These are phyloP conservation scores for Multifurca ochricompacta DNA, from an alignment of 768 basidiomycete species.

Conservation along the genomic window DNA sequence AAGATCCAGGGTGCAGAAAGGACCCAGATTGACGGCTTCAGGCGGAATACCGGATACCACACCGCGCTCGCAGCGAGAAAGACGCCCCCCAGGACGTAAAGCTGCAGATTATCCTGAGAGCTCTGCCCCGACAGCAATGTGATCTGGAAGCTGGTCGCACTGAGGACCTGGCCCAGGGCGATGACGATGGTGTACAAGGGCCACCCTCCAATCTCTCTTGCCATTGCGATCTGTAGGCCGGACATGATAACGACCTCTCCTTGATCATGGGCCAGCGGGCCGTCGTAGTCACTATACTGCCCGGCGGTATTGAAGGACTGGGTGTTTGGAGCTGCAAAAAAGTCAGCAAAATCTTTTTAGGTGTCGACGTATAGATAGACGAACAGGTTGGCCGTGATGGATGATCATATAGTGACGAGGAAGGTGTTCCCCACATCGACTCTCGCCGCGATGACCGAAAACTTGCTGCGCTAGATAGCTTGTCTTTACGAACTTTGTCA, in stretches of 20 bases:
- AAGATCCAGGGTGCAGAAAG: conserved; percentile 85
- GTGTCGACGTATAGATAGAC: conserved; percentile 26
- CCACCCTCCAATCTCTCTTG: conserved; percentile 77
- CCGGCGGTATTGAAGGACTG: conserved; percentile 40
- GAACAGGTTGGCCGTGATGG: conserved; percentile 66
- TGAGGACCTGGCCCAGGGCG: conserved; percentile 81
- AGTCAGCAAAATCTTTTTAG: conserved; percentile 24
- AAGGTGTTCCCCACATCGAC: conserved; percentile 71
- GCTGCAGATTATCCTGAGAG: conserved; percentile 68
- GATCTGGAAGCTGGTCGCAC: conserved; percentile 92
- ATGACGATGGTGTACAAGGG: conserved; percentile 88
- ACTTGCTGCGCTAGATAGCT: conserved; percentile 75
- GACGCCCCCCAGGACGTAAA: conserved; percentile 86
- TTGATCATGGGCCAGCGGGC: conserved; percentile 32
- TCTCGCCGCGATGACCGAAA: conserved; percentile 72
- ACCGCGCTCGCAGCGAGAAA: conserved; percentile 80
- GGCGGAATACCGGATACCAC: conserved; percentile 87
- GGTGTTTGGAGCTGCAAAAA: conserved; percentile 33
- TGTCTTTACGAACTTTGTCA: conserved; percentile 81
- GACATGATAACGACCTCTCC: conserved; percentile 73
- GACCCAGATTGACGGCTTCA: conserved; percentile 82
- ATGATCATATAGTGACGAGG: conserved; percentile 46
- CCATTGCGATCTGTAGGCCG: conserved; percentile 74
- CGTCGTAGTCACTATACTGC: conserved; percentile 40
- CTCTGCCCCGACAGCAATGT: conserved; percentile 84